Percentiles rank a stretch among this genome's conserved stretches.
phyloP scores from a whole-genome alignment of 306 rosid species.

The Trichosanthes truncata region DNA sequence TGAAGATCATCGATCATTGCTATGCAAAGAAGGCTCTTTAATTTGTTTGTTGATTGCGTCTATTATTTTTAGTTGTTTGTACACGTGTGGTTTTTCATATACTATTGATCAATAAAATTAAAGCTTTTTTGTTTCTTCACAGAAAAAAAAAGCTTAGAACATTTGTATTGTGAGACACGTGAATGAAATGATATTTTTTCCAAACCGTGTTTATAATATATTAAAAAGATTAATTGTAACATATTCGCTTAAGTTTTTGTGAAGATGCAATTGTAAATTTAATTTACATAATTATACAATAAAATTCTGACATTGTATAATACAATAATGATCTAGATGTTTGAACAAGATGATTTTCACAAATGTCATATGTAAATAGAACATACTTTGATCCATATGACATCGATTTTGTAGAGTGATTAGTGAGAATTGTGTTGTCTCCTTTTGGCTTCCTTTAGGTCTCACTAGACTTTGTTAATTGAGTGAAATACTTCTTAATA shows the following conservation, averaged over 20 bases:
- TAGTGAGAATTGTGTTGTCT: too few species aligned
- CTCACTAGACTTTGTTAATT: too few species aligned
- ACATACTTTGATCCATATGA: too few species aligned
- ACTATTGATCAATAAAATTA: neutral
- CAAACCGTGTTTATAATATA: neutral
- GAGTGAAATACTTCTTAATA: too few species aligned
- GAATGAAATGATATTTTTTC: neutral
- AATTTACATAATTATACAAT: too few species aligned
- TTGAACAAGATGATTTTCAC: neutral
- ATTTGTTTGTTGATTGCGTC: neutral
- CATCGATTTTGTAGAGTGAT: too few species aligned
- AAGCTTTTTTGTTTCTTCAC: neutral
- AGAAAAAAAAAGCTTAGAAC: neutral
- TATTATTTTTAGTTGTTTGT: neutral
- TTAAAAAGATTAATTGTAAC: neutral
- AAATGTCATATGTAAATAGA: too few species aligned
- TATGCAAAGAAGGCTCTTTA: neutral
- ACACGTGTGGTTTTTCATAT: neutral
- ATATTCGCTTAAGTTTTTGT: too few species aligned
- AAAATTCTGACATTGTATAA: too few species aligned
- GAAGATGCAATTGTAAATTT: neutral
- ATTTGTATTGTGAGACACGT: neutral
- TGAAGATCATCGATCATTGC: neutral
- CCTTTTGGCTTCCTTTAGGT: too few species aligned
- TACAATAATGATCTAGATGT: neutral